A percentile compares a stretch with the other conserved stretches of the same genome.
phyloP scores from a whole-genome alignment of 768 basidiomycete species.

The Russula sp. region DNA sequence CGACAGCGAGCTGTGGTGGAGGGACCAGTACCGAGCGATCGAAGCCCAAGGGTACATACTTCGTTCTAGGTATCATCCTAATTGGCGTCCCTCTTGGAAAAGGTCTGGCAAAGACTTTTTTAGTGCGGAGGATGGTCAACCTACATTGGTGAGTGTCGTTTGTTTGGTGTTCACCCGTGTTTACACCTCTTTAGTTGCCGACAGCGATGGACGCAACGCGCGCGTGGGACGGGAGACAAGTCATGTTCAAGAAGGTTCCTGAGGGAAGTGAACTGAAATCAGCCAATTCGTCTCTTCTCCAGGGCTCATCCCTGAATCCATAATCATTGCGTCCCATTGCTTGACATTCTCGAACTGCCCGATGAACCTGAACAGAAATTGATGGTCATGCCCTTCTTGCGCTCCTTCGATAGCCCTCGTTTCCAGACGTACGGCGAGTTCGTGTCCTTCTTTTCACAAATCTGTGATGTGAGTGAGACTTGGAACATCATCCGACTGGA shows the following conservation, averaged over 20 bases:
- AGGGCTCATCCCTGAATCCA: background rate
- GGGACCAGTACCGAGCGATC: slow-evolving; percentile 14
- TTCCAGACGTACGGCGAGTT: slow-evolving; percentile 28
- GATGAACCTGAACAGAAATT: slow-evolving; percentile 8
- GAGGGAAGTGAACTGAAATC: slow-evolving; percentile 7
- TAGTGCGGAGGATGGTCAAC: slow-evolving; percentile 11
- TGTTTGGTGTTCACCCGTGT: background rate
- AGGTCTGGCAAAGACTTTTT: slow-evolving; percentile 9
- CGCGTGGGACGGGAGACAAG: slow-evolving; percentile 21
- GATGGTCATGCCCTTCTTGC: slow-evolving; percentile 28
- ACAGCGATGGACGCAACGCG: slow-evolving; percentile 26
- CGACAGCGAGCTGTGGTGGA: slow-evolving; percentile 20
- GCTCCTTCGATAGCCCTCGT: slow-evolving; percentile 20
- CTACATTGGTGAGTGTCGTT: slow-evolving; percentile 4
- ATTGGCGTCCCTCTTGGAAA: slow-evolving; percentile 15
- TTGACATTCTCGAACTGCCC: slow-evolving; percentile 11
- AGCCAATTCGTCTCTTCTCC: slow-evolving; percentile 8
- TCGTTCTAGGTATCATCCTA: slow-evolving; percentile 11
- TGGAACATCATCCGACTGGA: background rate
- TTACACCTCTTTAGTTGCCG: slow-evolving; percentile 2
- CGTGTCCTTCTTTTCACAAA: slow-evolving; percentile 27
- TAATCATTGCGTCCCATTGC: slow-evolving; percentile 27
- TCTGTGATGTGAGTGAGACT: slow-evolving; percentile 20
- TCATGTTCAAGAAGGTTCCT: slow-evolving; percentile 27
- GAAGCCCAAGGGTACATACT: slow-evolving; percentile 17